These are phyloP conservation scores for Hibiscus mutabilis DNA, from an alignment of 345 rosid species.

Conservation along the genomic window DNA sequence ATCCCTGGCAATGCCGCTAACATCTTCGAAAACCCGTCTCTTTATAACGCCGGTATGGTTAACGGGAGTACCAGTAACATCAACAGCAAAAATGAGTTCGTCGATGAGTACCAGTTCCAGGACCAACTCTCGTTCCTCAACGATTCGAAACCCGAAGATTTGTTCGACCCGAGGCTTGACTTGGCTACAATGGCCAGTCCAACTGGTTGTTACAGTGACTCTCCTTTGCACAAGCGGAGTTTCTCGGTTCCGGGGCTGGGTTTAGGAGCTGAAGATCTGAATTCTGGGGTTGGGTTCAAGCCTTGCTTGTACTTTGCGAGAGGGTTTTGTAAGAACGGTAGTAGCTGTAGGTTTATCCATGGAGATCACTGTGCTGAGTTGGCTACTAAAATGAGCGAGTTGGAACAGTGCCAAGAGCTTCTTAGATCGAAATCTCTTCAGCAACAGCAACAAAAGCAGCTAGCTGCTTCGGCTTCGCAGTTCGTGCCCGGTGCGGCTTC, in stretches of 20 bases:
- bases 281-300: conserved; percentile 46
- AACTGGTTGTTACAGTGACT: conserved; percentile 10
- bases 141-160: conserved; percentile 36
- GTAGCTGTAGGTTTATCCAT: conserved; percentile 52
- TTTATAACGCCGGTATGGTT: conserved; percentile 35
- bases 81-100: conserved; percentile 17
- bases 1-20: conserved; percentile 7
- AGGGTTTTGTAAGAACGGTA: conserved; percentile 67
- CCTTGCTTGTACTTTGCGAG: conserved; percentile 55
- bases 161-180: conserved; percentile 16
- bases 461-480: conserved; percentile 31
- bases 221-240: conserved; percentile 32
- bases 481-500: conserved; percentile 32
- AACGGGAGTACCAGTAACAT: conserved; percentile 23
- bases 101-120: conserved; percentile 39
- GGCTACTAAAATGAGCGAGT: conserved; percentile 28
- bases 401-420: conserved; percentile 47
- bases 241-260: conserved; percentile 39
- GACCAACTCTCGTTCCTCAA: conserved; percentile 48
- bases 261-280: conserved; percentile 37
- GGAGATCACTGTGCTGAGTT: conserved; percentile 23
- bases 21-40: conserved; percentile 24
- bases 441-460: conserved; percentile 33
- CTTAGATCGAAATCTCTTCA: conserved; percentile 36
- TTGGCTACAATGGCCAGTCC: conserved; percentile 13